These are phyloP conservation scores for Gossypium mustelinum DNA, from an alignment of 345 rosid species.

Conservation along the genomic window DNA sequence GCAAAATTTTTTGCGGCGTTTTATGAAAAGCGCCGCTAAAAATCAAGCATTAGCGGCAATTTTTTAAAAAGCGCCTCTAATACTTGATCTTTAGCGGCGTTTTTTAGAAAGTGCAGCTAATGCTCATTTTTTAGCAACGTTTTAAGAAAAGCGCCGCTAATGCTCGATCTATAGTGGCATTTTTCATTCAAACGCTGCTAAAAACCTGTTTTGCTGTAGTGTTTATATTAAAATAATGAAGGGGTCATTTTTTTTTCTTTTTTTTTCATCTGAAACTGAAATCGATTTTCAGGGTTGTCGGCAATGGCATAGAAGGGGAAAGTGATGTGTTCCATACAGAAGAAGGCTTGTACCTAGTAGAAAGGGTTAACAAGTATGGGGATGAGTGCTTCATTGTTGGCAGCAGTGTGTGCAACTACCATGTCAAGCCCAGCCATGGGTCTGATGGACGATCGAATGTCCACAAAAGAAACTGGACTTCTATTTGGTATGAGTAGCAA, in stretches of 20 bases:
- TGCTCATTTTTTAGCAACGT: too few relatives aligned
- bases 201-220: too few relatives aligned
- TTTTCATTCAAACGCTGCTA: too few relatives aligned
- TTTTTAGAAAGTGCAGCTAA: too few relatives aligned
- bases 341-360: conserved; percentile 24
- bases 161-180: too few relatives aligned
- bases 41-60: too few relatives aligned
- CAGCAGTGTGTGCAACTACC: conserved; percentile 52
- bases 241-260: not conserved
- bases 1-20: too few relatives aligned
- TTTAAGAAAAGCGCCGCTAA: too few relatives aligned
- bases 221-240: not conserved
- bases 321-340: conserved; percentile 56
- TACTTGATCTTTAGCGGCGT: too few relatives aligned
- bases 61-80: too few relatives aligned
- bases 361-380: conserved; percentile 29
- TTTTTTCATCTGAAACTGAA: not conserved
- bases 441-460: conserved; percentile 85
- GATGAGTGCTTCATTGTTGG: conserved; percentile 39
- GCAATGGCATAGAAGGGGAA: conserved; percentile 44
- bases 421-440: conserved; percentile 73
- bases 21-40: too few relatives aligned
- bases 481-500: conserved; percentile 94
- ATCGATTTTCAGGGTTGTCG: conserved; percentile 52
- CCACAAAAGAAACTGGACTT: conserved; percentile 87